Conservation (phyloP, 225 moss, liverwort and hornwort species). For the Anthoceros angustus region DNA sequence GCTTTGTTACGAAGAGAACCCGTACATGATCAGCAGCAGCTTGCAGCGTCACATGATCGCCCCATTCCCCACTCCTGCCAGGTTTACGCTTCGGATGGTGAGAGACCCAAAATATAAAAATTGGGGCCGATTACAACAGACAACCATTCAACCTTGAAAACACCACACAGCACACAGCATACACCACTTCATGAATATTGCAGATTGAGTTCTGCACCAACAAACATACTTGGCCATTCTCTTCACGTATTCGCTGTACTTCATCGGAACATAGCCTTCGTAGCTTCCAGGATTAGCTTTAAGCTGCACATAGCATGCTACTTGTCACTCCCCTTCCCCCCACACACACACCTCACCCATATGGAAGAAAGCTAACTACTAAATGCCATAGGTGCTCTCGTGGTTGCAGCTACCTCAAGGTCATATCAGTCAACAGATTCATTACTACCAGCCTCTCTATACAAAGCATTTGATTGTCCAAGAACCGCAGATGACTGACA, state of each 20-base stretch:
- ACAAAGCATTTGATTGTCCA: background rate
- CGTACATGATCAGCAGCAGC: constrained; percentile 81
- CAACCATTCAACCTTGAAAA: background rate
- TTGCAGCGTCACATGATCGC: constrained; percentile 92
- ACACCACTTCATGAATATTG: background rate
- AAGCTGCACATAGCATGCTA: constrained; percentile 33
- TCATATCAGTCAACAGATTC: background rate
- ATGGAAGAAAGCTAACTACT: too few relatives aligned
- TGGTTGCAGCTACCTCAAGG: background rate
- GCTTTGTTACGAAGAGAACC: background rate
- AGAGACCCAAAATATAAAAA: background rate
- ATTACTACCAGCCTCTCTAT: background rate
- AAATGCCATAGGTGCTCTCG: too few relatives aligned
- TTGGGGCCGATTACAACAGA: background rate
- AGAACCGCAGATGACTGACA: background rate
- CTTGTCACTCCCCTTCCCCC: constrained; percentile 36
- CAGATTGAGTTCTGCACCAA: background rate
- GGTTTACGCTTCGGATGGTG: background rate
- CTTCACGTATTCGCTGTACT: constrained; percentile 63
- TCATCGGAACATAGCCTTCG: constrained; percentile 78
- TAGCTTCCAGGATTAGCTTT: constrained; percentile 44
- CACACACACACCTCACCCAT: constrained; percentile 7
- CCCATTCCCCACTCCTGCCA: constrained; percentile 89
- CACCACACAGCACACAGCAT: background rate
- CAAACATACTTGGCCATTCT: constrained; percentile 61